Percentiles rank a stretch among this genome's conserved stretches.
Evolutionary conservation across 768 basidiomycete genomes (phyloP).

Genomic region (Rhizopogon vulgaris): DNA sequence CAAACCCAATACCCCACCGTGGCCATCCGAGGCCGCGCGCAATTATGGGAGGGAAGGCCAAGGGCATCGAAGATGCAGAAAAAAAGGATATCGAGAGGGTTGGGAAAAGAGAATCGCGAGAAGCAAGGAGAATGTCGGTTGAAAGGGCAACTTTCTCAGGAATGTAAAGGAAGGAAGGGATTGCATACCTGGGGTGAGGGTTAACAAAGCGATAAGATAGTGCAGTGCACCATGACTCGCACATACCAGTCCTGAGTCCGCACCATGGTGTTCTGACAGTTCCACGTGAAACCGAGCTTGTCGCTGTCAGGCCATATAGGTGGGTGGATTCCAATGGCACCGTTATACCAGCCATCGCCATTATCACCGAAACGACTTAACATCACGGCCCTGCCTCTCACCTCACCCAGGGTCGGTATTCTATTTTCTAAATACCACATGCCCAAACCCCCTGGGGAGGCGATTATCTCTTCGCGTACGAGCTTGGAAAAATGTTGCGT

Average conservation of each 20-base stretch:
- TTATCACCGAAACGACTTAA: slow-evolving; percentile 81
- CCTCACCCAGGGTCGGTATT: slow-evolving; percentile 77
- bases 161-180: slow-evolving; percentile 74
- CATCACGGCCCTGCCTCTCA: slow-evolving; percentile 78
- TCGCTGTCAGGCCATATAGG: slow-evolving; percentile 78
- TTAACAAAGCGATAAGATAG: background rate
- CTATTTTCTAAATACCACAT: slow-evolving; percentile 85
- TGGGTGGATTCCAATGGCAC: slow-evolving; percentile 84
- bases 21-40: slow-evolving; percentile 87
- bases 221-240: background rate
- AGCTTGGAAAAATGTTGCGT: slow-evolving; percentile 50
- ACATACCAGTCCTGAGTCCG: slow-evolving; percentile 81
- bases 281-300: slow-evolving; percentile 73
- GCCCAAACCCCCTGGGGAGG: slow-evolving; percentile 40
- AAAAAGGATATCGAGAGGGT: slow-evolving; percentile 72
- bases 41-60: slow-evolving; percentile 70
- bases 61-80: slow-evolving; percentile 76
- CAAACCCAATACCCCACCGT: slow-evolving; percentile 65
- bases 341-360: slow-evolving; percentile 63
- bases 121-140: slow-evolving; percentile 46
- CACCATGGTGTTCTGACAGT: slow-evolving; percentile 61
- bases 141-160: slow-evolving; percentile 72
- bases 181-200: slow-evolving; percentile 55
- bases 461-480: slow-evolving; percentile 59
- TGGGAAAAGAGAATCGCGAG: slow-evolving; percentile 28